Evolutionary conservation across 495 filamentous ascomycete species (phyloP).

Genomic region (Hyaloscypha finlandica): DNA sequence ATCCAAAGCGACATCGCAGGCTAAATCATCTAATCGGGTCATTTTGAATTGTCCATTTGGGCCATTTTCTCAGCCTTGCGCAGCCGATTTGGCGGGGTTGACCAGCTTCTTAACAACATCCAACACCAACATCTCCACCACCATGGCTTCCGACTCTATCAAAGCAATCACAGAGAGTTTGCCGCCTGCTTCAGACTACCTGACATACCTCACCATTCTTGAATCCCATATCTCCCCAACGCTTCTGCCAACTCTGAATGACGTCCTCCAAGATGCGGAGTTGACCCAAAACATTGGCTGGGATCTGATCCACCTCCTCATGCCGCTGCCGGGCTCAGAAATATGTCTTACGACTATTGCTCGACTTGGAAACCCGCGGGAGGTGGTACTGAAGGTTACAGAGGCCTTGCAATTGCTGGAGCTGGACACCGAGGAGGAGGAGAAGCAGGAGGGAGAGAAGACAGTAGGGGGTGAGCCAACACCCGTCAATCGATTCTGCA

Average conservation of each 20-base stretch:
- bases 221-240: constrained; percentile 81
- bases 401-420: constrained; percentile 60
- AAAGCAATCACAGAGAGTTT: constrained; percentile 44
- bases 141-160: constrained; percentile 38
- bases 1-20: too few species aligned
- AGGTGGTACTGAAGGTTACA: constrained; percentile 82
- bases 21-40: too few species aligned
- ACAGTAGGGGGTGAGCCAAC: constrained; percentile 18
- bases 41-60: too few species aligned
- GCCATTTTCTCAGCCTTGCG: too few species aligned
- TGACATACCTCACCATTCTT: constrained; percentile 86
- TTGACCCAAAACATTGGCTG: constrained; percentile 92
- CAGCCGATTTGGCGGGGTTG: too few species aligned
- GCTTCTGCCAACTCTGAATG: constrained; percentile 73
- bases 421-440: constrained; percentile 48
- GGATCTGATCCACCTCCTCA: constrained; percentile 86
- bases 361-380: constrained; percentile 84
- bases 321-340: constrained; percentile 73
- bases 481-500: constrained; percentile 62
- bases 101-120: background rate
- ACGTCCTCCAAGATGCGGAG: constrained; percentile 77
- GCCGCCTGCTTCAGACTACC: constrained; percentile 75
- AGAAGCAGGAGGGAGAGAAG: constrained; percentile 29
- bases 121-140: background rate
- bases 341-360: constrained; percentile 76